A percentile compares a stretch with the other conserved stretches of the same genome.
Evolutionary conservation across 805 yeast genomes (phyloP).

Genomic region (Candida maris): DNA sequence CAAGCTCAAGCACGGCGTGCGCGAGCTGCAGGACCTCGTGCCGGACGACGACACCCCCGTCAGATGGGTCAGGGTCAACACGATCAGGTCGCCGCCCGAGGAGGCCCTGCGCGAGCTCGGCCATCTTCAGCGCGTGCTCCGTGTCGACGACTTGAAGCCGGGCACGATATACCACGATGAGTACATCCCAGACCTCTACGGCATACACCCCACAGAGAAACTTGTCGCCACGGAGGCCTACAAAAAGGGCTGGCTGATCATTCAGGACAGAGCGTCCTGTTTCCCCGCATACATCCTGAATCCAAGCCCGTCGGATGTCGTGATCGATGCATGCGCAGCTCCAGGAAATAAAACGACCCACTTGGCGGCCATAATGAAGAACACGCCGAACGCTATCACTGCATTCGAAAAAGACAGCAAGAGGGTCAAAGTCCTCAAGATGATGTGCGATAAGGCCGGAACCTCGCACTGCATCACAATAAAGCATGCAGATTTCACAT

Average conservation of each 20-base stretch:
- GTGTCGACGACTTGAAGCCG: constrained; percentile 37
- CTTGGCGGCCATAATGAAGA: constrained; percentile 60
- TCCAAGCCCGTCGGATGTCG: constrained; percentile 54
- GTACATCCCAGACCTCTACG: constrained; percentile 72
- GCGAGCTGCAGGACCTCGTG: constrained; percentile 48
- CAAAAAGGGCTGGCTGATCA: constrained; percentile 71
- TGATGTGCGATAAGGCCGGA: constrained; percentile 80
- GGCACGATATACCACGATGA: constrained; percentile 72
- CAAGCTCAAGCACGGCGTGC: constrained; percentile 68
- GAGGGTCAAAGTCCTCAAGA: constrained; percentile 64
- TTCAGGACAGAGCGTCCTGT: constrained; percentile 96
- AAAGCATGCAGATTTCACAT: constrained; percentile 58
- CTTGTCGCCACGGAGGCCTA: constrained; percentile 69
- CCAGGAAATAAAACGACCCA: constrained; percentile 99
- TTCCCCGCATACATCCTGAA: constrained; percentile 85
- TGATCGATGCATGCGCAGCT: constrained; percentile 95
- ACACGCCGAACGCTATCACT: constrained; percentile 44
- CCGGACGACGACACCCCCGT: constrained; percentile 66
- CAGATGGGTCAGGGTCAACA: constrained; percentile 77
- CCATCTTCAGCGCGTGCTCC: constrained; percentile 43
- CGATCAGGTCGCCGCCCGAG: constrained; percentile 45
- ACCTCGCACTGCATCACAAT: constrained; percentile 43
- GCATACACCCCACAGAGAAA: constrained; percentile 73
- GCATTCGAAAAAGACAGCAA: constrained; percentile 87
- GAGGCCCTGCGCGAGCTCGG: constrained; percentile 39